Conservation (phyloP, 495 filamentous ascomycete genomes). For the Chaetomium fimeti region DNA sequence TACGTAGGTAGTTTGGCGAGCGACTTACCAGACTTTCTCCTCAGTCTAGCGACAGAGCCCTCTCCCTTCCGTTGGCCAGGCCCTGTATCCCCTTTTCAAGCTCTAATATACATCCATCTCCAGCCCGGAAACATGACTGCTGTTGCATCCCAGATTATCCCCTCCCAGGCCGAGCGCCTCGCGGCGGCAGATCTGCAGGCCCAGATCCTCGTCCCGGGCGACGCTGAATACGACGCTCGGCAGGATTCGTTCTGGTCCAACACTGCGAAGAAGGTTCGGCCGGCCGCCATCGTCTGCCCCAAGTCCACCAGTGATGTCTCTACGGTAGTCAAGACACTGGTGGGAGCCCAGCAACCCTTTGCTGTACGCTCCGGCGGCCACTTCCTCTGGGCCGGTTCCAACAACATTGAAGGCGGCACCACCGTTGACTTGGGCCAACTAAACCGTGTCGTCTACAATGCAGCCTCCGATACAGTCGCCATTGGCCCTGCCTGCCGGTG, state of each 20-base stretch:
- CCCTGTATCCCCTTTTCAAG: no score
- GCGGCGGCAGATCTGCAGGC: background rate
- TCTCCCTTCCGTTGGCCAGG: no score
- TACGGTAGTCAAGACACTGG: conserved; percentile 32
- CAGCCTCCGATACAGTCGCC: conserved; percentile 37
- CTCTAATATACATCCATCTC: no score
- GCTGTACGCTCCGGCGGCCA: conserved; percentile 54
- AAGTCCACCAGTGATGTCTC: conserved; percentile 40
- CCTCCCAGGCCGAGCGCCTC: background rate
- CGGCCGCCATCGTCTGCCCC: conserved; percentile 44
- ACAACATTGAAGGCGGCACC: conserved; percentile 47
- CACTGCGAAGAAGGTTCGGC: conserved; percentile 38
- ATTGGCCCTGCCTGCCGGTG: conserved; percentile 49
- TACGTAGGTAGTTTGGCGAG: no score
- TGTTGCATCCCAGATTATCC: background rate
- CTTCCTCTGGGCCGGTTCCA: conserved; percentile 43
- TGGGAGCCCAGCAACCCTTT: conserved; percentile 41
- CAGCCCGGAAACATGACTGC: background rate
- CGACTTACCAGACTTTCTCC: no score
- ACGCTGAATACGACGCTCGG: conserved; percentile 17
- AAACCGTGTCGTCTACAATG: conserved; percentile 33
- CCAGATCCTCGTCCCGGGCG: conserved; percentile 14
- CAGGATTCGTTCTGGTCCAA: conserved; percentile 47
- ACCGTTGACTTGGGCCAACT: conserved; percentile 54
- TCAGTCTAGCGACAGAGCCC: no score